These are phyloP conservation scores for Beauveria caledonica DNA, from an alignment of 2,329 filamentous ascomycete species.

Conservation along the genomic window DNA sequence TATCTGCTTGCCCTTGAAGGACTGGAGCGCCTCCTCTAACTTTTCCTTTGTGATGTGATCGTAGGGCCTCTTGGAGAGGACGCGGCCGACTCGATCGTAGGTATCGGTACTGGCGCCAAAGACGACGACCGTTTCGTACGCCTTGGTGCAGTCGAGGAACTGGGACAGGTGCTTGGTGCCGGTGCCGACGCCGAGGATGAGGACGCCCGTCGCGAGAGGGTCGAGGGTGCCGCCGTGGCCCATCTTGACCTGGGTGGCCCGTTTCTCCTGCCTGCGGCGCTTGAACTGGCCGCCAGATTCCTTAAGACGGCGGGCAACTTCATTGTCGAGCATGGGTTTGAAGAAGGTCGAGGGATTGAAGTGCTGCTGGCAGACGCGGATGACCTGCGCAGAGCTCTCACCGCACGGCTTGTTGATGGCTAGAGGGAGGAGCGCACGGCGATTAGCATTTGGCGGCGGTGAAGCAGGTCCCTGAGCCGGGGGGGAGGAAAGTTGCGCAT, in stretches of 20 bases:
- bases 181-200: slow-evolving; percentile 79
- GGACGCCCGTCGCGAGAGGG: slow-evolving; percentile 84
- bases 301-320: slow-evolving; percentile 45
- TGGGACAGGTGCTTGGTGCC: slow-evolving; percentile 75
- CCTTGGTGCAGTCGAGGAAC: slow-evolving; percentile 86
- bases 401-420: slow-evolving; percentile 89
- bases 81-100: slow-evolving; percentile 79
- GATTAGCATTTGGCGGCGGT: background rate
- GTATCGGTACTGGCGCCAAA: slow-evolving; percentile 91
- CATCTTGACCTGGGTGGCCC: slow-evolving; percentile 71
- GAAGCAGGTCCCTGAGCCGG: background rate
- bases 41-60: slow-evolving; percentile 71
- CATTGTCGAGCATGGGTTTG: slow-evolving; percentile 62
- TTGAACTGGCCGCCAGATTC: slow-evolving; percentile 53
- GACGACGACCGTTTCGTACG: slow-evolving; percentile 80
- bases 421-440: slow-evolving; percentile 26
- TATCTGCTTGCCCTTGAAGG: slow-evolving; percentile 74
- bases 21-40: slow-evolving; percentile 67
- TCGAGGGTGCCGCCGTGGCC: slow-evolving; percentile 95
- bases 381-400: slow-evolving; percentile 80
- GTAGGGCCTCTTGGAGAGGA: slow-evolving; percentile 67
- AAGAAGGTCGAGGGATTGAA: slow-evolving; percentile 80
- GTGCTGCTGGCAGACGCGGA: slow-evolving; percentile 76
- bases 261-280: slow-evolving; percentile 49
- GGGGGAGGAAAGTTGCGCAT: slow-evolving; percentile 19